phyloP scores from a whole-genome alignment of 2,329 filamentous ascomycete species.

The Colletotrichum euphorbiae region DNA sequence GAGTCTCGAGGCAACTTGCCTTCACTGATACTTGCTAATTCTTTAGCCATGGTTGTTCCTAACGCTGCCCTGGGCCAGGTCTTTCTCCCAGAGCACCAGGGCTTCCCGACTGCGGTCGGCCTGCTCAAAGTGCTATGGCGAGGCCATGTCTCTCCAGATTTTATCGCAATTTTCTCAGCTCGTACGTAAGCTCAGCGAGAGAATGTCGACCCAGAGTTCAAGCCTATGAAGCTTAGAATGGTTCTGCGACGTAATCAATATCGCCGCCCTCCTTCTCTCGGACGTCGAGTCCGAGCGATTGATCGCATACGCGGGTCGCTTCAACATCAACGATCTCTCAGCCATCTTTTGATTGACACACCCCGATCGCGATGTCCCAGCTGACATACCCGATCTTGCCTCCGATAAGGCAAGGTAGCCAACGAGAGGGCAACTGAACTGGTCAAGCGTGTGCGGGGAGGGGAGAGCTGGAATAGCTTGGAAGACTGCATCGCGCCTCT shows the following conservation, averaged over 20 bases:
- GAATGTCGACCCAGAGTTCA: neutral
- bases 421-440: conserved; percentile 18
- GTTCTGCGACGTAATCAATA: conserved; percentile 29
- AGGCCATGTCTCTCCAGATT: conserved; percentile 30
- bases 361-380: conserved; percentile 1
- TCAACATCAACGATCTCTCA: conserved; percentile 25
- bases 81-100: conserved; percentile 40
- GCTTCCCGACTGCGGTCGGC: conserved; percentile 42
- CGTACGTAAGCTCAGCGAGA: conserved; percentile 15
- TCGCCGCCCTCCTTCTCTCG: conserved; percentile 20
- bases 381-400: conserved; percentile 19
- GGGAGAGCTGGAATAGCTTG: conserved; percentile 18
- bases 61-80: conserved; percentile 45
- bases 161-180: conserved; percentile 21
- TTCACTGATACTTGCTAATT: neutral
- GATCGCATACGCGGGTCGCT: conserved; percentile 17
- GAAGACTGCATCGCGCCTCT: conserved; percentile 9
- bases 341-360: conserved; percentile 19
- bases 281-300: conserved; percentile 27
- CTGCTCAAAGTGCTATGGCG: conserved; percentile 42
- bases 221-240: neutral
- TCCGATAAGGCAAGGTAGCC: conserved; percentile 21
- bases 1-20: neutral
- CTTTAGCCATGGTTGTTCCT: conserved; percentile 42
- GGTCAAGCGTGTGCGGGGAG: neutral